phyloP scores from a whole-genome alignment of 768 basidiomycete species.

The Boletus sp. region DNA sequence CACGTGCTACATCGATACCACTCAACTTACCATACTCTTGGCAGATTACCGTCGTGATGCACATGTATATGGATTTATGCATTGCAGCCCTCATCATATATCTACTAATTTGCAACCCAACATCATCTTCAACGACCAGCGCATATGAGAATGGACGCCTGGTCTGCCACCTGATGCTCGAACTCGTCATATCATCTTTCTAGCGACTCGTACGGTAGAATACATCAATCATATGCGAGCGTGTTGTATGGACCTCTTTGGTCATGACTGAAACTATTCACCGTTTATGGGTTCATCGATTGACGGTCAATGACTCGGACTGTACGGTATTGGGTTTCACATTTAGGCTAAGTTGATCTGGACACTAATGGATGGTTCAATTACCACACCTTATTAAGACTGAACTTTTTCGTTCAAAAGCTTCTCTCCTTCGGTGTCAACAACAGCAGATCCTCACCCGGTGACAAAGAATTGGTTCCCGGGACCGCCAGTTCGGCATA shows the following conservation, averaged over 20 bases:
- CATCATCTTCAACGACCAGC: too few relatives aligned
- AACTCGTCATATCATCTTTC: not conserved
- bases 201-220: not conserved
- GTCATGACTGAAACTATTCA: not conserved
- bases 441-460: not conserved
- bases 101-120: not conserved
- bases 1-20: too few relatives aligned
- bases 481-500: not conserved
- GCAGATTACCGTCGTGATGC: too few relatives aligned
- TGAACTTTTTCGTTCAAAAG: not conserved
- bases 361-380: not conserved
- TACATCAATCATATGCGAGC: not conserved
- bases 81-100: not conserved
- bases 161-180: not conserved
- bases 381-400: not conserved
- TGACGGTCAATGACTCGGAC: not conserved
- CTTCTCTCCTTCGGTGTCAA: not conserved
- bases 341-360: not conserved
- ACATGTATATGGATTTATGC: not conserved
- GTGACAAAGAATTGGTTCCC: not conserved
- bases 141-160: not conserved
- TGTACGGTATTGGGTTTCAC: not conserved
- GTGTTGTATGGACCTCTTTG: not conserved
- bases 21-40: too few relatives aligned
- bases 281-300: not conserved